A percentile compares a stretch with the other conserved stretches of the same genome.
phyloP scores from a whole-genome alignment of 2,329 filamentous ascomycete species.

The Blastomyces parvus region DNA sequence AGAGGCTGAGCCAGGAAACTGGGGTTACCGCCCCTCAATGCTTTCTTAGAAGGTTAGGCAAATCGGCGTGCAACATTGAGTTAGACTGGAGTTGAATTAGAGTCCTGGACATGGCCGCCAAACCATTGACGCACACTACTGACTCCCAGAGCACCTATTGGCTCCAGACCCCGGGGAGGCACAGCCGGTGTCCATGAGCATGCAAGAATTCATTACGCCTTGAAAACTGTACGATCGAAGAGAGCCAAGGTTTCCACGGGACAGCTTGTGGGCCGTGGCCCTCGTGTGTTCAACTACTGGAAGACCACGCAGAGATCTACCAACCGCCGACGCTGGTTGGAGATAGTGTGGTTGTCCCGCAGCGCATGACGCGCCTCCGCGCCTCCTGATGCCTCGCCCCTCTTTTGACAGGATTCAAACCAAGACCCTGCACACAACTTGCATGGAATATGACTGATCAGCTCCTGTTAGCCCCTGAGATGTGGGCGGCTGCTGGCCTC shows the following conservation, averaged over 20 bases:
- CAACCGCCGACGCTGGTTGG: not conserved
- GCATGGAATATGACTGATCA: not conserved
- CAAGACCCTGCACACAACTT: not conserved
- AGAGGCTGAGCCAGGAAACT: not conserved
- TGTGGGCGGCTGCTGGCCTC: not conserved
- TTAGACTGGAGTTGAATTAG: not conserved
- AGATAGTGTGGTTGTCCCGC: not conserved
- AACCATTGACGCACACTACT: not conserved
- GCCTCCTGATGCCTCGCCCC: not conserved
- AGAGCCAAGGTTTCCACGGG: not conserved
- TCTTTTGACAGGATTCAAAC: not conserved
- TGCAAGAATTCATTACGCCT: not conserved
- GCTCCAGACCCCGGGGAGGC: not conserved
- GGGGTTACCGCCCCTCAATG: not conserved
- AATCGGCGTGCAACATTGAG: not conserved
- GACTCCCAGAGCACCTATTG: not conserved
- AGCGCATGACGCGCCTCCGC: not conserved
- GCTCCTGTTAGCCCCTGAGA: not conserved
- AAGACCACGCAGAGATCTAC: not conserved
- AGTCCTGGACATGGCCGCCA: not conserved
- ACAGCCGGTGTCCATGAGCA: not conserved
- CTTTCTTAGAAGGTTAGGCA: too few relatives aligned
- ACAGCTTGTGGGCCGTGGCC: not conserved
- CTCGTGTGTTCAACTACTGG: not conserved
- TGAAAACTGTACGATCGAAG: not conserved